Base-by-base conservation (phyloP, 2,329 filamentous ascomycete genomes). In the Didymella arachidicola region DNA sequence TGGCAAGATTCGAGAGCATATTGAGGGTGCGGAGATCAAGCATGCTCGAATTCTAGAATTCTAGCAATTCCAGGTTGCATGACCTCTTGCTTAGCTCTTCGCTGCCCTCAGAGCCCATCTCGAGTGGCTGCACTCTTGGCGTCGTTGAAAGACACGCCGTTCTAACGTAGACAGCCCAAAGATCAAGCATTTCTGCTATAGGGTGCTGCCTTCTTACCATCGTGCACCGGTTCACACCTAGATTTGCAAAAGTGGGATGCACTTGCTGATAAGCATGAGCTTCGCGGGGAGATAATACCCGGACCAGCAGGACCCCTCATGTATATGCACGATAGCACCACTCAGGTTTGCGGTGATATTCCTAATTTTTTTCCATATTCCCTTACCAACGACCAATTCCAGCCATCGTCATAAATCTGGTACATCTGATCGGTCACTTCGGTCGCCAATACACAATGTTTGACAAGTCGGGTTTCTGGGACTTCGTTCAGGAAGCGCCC, bases 11-110 rank as follows among this genome's bases (percentile, higher is more conserved):
- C 44, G 49, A 36, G 63, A 69, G 2, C 56, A 60, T 19, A 42
- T 71, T 19, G 57, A 58, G 4, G 61, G 61, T 7, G 61, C 53
- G 7, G 71, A 75, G 32, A 60, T 73, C 29, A 72, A 61, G 60
- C 72, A 74, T 54, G 66, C 61, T 19, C 63, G 47, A 48, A 58
- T 68, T 12, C 2, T 72, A 19, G 60, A 67, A 22, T 53, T 70
- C 6, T 63, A 38, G 58, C 10, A 55, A 6, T n/a, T 2, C 8
- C 12, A 32, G 11, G 32, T 16, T 36, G 32, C 3, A 36, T 7
- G 16, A 7, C n/a, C 5, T 8, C 32, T 36, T 3, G 32, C 16
- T 36, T 16, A 7, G 32, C 11, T 8, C 14, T 36, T 18, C 11
- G 16, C 16, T 36, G 32, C 32, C n/a, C 11, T 16, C n/a, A 39